phyloP scores from a whole-genome alignment of 73 alveolate genomes.

The Paramecium primaurelia region DNA sequence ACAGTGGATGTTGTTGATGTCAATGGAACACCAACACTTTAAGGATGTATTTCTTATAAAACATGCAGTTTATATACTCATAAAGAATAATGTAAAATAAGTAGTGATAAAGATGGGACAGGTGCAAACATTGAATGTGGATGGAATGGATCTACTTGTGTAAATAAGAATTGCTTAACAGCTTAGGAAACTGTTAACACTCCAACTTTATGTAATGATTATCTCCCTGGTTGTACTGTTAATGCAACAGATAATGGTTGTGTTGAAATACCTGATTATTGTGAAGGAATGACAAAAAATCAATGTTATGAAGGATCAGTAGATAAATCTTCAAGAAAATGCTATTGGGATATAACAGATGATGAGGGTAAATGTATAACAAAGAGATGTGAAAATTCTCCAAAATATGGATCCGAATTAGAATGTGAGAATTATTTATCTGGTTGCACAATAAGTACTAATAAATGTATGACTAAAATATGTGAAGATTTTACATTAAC shows the following conservation, averaged over 20 bases:
- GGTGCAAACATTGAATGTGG: background rate
- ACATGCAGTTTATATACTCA: background rate
- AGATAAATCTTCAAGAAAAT: background rate
- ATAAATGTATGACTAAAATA: background rate
- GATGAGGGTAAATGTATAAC: background rate
- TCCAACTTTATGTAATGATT: background rate
- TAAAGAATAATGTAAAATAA: background rate
- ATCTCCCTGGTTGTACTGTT: background rate
- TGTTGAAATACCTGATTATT: background rate
- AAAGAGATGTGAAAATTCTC: background rate
- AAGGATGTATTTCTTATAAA: background rate
- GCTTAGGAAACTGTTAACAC: background rate
- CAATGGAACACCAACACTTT: background rate
- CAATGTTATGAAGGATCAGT: background rate
- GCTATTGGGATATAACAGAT: background rate
- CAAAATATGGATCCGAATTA: background rate
- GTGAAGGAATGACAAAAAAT: background rate
- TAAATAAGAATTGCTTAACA: background rate
- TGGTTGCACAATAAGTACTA: background rate
- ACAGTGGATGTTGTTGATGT: background rate
- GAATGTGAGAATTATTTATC: background rate
- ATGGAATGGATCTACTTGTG: background rate
- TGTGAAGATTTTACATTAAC: slow-evolving; percentile 20
- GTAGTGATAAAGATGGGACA: background rate
- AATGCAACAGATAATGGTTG: slow-evolving; percentile 20